phyloP scores from a whole-genome alignment of 768 basidiomycete species.

The Lactarius psammicola region DNA sequence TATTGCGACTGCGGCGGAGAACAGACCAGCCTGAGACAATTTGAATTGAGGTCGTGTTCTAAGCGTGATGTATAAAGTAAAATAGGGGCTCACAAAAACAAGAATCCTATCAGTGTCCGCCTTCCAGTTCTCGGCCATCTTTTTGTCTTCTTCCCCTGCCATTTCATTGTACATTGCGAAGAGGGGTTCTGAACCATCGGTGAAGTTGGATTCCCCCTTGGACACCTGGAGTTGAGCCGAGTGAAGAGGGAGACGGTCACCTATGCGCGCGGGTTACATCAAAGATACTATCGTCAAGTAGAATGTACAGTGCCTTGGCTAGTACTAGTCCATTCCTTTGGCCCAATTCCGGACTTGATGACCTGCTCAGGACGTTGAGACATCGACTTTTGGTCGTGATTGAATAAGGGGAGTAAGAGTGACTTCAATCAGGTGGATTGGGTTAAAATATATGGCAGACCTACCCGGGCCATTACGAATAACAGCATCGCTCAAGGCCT shows the following conservation, averaged over 20 bases:
- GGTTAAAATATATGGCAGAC: too few relatives aligned
- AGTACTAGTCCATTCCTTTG: too few relatives aligned
- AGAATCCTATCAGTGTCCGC: not conserved
- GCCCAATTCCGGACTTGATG: too few relatives aligned
- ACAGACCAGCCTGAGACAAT: not conserved
- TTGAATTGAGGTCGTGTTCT: not conserved
- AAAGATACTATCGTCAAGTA: too few relatives aligned
- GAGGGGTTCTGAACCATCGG: not conserved
- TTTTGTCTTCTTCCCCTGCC: not conserved
- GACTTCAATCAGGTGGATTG: too few relatives aligned
- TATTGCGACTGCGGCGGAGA: not conserved
- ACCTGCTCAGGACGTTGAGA: too few relatives aligned
- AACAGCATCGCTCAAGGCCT: too few relatives aligned
- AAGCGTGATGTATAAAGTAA: not conserved
- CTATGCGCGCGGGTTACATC: slow-evolving; percentile 57
- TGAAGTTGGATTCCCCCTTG: not conserved
- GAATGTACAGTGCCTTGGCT: too few relatives aligned
- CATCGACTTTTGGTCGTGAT: too few relatives aligned
- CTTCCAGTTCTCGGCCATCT: not conserved
- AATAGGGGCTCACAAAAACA: not conserved
- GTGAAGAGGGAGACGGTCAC: slow-evolving; percentile 90
- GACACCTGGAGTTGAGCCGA: not conserved
- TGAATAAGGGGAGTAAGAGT: too few relatives aligned
- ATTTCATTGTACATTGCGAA: too few relatives aligned
- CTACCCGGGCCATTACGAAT: too few relatives aligned